A percentile compares a stretch with the other conserved stretches of the same genome.
phyloP scores from a whole-genome alignment of 441 rosid genomes.

The California macrophylla region DNA sequence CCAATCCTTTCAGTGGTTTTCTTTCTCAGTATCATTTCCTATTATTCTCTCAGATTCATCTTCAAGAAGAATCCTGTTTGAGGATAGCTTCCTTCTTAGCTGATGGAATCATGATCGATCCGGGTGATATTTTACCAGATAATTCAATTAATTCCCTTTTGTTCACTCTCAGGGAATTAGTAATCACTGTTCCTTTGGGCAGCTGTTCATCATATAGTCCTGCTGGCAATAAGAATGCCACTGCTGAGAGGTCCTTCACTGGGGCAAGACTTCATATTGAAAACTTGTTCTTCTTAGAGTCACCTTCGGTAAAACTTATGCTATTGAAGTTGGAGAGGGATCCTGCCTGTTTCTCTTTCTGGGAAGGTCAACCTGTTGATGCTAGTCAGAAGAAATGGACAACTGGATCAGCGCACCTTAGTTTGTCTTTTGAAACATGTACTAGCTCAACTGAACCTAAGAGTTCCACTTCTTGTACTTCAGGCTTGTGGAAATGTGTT shows the following conservation, averaged over 20 bases:
- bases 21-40: conserved; percentile 11
- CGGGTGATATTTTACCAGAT: conserved; percentile 69
- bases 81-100: conserved; percentile 90
- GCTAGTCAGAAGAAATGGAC: conserved; percentile 95
- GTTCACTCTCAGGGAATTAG: conserved; percentile 63
- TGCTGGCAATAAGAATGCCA: conserved; percentile 24
- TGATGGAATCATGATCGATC: conserved; percentile 82
- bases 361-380: conserved; percentile 86
- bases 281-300: conserved; percentile 70
- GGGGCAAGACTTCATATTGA: conserved; percentile 91
- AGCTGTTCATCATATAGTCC: conserved; percentile 34
- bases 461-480: conserved; percentile 28
- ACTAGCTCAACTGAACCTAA: conserved; percentile 27
- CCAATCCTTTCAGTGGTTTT: conserved; percentile 7
- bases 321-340: conserved; percentile 83
- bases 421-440: conserved; percentile 72
- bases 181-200: conserved; percentile 67
- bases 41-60: conserved; percentile 56
- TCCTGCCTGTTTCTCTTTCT: conserved; percentile 92
- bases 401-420: conserved; percentile 52
- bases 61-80: conserved; percentile 94
- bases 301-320: conserved; percentile 62
- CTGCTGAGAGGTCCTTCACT: conserved; percentile 40
- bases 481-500: conserved; percentile 72
- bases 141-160: conserved; percentile 59